These are phyloP conservation scores for Hyaloscypha finlandica DNA, from an alignment of 495 filamentous ascomycete genomes.

Conservation along the genomic window DNA sequence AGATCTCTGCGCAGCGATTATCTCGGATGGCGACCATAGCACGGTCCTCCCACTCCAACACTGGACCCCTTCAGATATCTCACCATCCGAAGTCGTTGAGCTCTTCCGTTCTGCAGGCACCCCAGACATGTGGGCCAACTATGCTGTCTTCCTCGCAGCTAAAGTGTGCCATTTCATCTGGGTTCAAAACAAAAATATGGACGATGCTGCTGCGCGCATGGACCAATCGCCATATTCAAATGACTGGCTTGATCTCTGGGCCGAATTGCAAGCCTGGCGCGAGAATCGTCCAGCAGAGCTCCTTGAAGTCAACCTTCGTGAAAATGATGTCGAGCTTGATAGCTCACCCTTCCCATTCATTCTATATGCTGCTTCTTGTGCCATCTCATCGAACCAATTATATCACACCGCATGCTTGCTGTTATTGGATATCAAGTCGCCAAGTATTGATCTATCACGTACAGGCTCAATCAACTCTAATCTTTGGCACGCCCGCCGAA, in stretches of 20 bases:
- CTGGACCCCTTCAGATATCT: constrained; percentile 43
- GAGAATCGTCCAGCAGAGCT: constrained; percentile 43
- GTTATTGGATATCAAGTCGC: constrained; percentile 44
- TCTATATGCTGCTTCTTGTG: constrained; percentile 48
- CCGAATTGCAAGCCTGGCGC: constrained; percentile 46
- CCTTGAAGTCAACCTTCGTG: constrained; percentile 20
- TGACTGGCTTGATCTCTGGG: constrained; percentile 44
- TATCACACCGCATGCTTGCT: constrained; percentile 51
- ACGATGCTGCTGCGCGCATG: constrained; percentile 30
- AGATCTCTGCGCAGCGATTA: constrained; percentile 50
- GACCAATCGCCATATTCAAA: constrained; percentile 9
- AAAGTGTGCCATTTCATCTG: constrained; percentile 45
- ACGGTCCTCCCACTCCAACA: constrained; percentile 44
- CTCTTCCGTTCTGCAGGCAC: neutral
- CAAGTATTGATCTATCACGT: constrained; percentile 33
- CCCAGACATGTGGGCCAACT: constrained; percentile 37
- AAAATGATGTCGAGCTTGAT: constrained; percentile 38
- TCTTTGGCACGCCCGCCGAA: constrained; percentile 50
- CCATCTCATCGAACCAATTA: constrained; percentile 52
- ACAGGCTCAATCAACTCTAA: constrained; percentile 30
- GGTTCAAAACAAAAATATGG: constrained; percentile 41
- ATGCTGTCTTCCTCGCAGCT: constrained; percentile 48
- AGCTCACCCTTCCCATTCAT: constrained; percentile 45
- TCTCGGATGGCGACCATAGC: constrained; percentile 45
- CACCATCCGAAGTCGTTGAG: constrained; percentile 36